Percentiles rank a stretch among this genome's conserved stretches.
These are phyloP conservation scores for Fusarium robinianum DNA, from an alignment of 2,329 filamentous ascomycete species.

Conservation along the genomic window DNA sequence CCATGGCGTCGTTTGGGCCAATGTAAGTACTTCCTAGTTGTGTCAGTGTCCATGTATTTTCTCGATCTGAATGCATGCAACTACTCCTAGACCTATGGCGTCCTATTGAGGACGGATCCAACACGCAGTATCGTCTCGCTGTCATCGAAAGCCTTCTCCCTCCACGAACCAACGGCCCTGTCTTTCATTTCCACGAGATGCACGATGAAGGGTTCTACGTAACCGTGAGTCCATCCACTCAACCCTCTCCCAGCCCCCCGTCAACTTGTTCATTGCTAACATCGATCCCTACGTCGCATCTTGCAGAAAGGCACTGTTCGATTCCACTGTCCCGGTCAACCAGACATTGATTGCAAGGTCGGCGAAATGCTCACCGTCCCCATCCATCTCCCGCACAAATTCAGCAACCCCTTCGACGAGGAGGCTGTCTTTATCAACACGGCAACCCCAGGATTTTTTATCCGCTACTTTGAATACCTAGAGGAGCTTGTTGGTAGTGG, in stretches of 20 bases:
- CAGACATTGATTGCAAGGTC: constrained; percentile 27
- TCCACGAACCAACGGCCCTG: constrained; percentile 22
- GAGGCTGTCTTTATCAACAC: constrained; percentile 34
- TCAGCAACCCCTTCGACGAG: constrained; percentile 34
- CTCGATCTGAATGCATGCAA: too few relatives aligned
- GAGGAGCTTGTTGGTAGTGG: constrained; percentile 25
- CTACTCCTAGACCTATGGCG: constrained; percentile 32
- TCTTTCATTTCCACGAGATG: constrained; percentile 33
- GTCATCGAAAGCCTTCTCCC: constrained; percentile 28
- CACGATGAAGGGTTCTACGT: constrained; percentile 31
- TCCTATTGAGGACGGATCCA: constrained; percentile 27
- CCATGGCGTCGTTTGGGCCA: constrained; percentile 30
- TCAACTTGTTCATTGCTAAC: not conserved
- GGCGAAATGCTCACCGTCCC: constrained; percentile 30
- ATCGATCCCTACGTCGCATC: not conserved
- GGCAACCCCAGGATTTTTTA: constrained; percentile 28
- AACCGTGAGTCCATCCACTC: constrained; percentile 12
- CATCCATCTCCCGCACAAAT: constrained; percentile 31
- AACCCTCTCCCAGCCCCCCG: too few relatives aligned
- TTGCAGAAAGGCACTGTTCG: constrained; percentile 28
- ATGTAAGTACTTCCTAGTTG: constrained; percentile 21
- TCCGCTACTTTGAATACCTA: constrained; percentile 31
- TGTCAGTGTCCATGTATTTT: too few relatives aligned
- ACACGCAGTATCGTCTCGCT: constrained; percentile 26
- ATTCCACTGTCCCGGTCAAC: constrained; percentile 26